phyloP scores from a whole-genome alignment of 257 asterid genomes.

The Jacaranda mimosifolia region DNA sequence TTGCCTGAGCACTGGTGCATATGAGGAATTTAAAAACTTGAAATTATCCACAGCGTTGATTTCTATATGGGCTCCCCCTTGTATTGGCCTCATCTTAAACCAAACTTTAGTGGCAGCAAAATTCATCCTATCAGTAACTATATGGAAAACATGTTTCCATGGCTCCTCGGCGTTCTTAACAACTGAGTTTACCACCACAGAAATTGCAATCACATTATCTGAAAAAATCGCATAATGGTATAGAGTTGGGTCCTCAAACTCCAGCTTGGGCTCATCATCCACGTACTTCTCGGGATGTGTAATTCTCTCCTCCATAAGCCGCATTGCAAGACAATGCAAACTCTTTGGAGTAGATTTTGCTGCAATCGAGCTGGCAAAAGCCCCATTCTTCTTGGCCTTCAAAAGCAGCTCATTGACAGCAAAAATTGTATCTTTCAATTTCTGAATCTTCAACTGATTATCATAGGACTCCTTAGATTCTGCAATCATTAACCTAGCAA shows the following conservation, averaged over 20 bases:
- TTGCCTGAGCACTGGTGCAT: constrained; percentile 74
- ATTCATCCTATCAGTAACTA: constrained; percentile 76
- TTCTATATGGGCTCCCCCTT: constrained; percentile 68
- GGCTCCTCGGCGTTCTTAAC: constrained; percentile 72
- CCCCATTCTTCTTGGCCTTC: constrained; percentile 79
- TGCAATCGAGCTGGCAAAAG: constrained; percentile 66
- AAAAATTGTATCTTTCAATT: constrained; percentile 73
- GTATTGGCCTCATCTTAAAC: constrained; percentile 80
- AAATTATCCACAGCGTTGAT: constrained; percentile 65
- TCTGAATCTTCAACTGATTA: constrained; percentile 76
- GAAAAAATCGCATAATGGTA: constrained; percentile 77
- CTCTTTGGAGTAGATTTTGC: constrained; percentile 84
- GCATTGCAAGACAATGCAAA: constrained; percentile 80
- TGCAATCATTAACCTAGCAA: constrained; percentile 69
- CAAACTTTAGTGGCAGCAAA: constrained; percentile 79
- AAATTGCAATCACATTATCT: constrained; percentile 71
- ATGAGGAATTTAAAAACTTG: constrained; percentile 62
- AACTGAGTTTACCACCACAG: constrained; percentile 75
- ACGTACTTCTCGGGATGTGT: constrained; percentile 68
- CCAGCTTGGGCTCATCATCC: constrained; percentile 61
- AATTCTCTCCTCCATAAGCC: constrained; percentile 80
- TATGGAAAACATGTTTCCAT: constrained; percentile 77
- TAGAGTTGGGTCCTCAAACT: constrained; percentile 68
- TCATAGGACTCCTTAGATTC: constrained; percentile 76
- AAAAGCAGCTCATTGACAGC: constrained; percentile 72